Evolutionary conservation across 2,329 filamentous ascomycete species (phyloP).

Genomic region (Fusarium fracticaudum): DNA sequence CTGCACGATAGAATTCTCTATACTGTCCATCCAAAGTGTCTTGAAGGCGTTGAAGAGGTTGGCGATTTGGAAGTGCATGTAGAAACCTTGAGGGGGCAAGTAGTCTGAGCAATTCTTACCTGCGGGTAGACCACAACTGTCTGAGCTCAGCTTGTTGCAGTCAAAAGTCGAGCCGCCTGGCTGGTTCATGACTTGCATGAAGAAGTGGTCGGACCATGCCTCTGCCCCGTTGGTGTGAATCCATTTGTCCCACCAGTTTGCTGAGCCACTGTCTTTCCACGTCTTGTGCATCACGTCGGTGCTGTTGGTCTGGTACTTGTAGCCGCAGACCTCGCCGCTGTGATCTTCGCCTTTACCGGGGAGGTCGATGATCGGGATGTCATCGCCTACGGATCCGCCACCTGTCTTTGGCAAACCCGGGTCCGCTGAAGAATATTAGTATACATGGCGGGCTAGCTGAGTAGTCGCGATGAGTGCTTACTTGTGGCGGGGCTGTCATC

Average conservation of each 20-base stretch:
- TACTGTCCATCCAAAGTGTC: neutral
- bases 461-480: neutral
- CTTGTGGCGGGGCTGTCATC: neutral
- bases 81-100: neutral
- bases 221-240: neutral
- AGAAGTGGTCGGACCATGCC: neutral
- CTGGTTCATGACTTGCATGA: neutral
- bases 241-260: neutral
- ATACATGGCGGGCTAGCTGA: accelerated
- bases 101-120: neutral
- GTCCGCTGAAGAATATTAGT: neutral
- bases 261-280: neutral
- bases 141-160: neutral
- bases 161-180: neutral
- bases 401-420: neutral
- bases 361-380: neutral
- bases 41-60: neutral
- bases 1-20: neutral
- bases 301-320: neutral
- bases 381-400: neutral
- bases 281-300: neutral
- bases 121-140: neutral
- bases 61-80: neutral
- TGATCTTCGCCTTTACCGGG: neutral
- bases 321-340: neutral